A percentile compares a stretch with the other conserved stretches of the same genome.
phyloP scores from a whole-genome alignment of 2,329 filamentous ascomycete genomes.

The Saccharata proteae region DNA sequence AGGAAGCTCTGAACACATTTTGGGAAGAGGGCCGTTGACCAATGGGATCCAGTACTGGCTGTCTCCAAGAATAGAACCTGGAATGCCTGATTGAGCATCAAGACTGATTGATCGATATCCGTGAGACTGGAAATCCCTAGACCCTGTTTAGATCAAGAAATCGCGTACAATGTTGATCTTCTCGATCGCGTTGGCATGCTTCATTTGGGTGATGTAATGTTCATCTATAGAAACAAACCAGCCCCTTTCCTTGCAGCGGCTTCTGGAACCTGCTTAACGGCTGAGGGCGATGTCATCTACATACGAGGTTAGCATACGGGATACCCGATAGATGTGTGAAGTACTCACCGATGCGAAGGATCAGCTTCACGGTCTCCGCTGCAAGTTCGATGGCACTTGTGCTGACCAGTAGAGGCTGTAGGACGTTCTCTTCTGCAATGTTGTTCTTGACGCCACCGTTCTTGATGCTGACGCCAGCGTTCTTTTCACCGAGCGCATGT shows the following conservation, averaged over 20 bases:
- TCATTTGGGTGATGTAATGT: too few species aligned
- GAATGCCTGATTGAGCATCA: too few species aligned
- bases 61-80: too few species aligned
- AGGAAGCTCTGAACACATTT: slow-evolving; percentile 37
- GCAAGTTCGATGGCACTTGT: slow-evolving; percentile 96
- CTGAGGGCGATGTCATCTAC: slow-evolving; percentile 52
- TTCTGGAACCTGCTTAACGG: too few species aligned
- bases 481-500: slow-evolving; percentile 89
- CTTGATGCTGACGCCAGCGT: slow-evolving; percentile 96
- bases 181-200: too few species aligned
- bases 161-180: too few species aligned
- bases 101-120: too few species aligned
- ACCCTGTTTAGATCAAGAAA: too few species aligned
- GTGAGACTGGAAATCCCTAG: too few species aligned
- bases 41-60: too few species aligned
- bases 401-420: slow-evolving; percentile 91
- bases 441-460: slow-evolving; percentile 93
- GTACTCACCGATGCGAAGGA: slow-evolving; percentile 16
- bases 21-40: slow-evolving; percentile 23
- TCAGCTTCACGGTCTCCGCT: slow-evolving; percentile 97
- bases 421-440: slow-evolving; percentile 90
- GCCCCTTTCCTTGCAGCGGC: too few species aligned
- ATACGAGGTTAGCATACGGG: slow-evolving; percentile 45
- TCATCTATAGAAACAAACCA: too few species aligned
- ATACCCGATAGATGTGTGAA: neutral